Evolutionary conservation across 2,329 filamentous ascomycete species (phyloP).

Genomic region (Mycosphaerelloides madeirae): DNA sequence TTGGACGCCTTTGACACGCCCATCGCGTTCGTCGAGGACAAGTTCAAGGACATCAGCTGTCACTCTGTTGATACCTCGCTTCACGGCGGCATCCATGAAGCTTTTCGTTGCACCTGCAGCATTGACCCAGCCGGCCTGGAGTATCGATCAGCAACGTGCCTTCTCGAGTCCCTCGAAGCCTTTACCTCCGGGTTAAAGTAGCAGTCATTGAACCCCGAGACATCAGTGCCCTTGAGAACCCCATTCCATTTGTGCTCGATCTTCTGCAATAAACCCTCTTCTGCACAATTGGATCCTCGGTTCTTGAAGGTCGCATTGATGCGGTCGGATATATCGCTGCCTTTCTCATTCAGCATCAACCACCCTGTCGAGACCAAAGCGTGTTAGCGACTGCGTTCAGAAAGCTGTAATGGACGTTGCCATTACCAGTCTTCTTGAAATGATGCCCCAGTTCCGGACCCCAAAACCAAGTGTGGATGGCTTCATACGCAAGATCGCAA

Average conservation of each 20-base stretch:
- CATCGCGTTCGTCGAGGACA: constrained; percentile 31
- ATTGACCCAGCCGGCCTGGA: constrained; percentile 51
- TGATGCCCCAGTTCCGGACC: constrained; percentile 32
- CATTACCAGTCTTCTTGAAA: constrained; percentile 60
- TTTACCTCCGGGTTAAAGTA: constrained; percentile 43
- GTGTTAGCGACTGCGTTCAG: too few species aligned
- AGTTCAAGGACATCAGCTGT: constrained; percentile 44
- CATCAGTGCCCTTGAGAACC: constrained; percentile 35
- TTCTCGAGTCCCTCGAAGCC: not conserved
- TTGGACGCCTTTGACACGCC: constrained; percentile 43
- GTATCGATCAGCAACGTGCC: not conserved
- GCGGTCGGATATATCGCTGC: constrained; percentile 36
- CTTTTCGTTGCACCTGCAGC: constrained; percentile 43
- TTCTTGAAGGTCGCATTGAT: constrained; percentile 51
- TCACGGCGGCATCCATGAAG: constrained; percentile 44
- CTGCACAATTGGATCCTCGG: constrained; percentile 38
- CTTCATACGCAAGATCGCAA: constrained; percentile 34
- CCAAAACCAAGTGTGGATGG: constrained; percentile 36
- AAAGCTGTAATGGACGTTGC: too few species aligned
- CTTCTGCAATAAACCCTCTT: constrained; percentile 42
- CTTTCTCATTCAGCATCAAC: constrained; percentile 48
- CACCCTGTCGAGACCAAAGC: too few species aligned
- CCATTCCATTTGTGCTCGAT: constrained; percentile 37
- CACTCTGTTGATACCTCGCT: constrained; percentile 44
- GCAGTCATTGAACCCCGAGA: constrained; percentile 36